Base-by-base conservation (phyloP, 169 alveolate genomes). In the Eimeria maxima region DNA sequence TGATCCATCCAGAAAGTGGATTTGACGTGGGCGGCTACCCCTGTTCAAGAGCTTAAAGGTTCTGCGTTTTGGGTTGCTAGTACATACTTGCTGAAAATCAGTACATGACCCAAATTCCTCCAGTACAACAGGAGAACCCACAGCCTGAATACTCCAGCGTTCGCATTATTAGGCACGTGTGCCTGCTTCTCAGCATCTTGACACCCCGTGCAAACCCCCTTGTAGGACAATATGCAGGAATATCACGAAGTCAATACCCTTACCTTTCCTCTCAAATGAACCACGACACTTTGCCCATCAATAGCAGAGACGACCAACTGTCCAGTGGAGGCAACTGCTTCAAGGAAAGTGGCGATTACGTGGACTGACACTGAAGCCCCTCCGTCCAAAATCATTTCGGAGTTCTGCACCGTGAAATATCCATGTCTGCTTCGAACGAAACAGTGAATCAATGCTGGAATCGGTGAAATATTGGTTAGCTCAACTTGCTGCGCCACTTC, bases 391-490 rank as follows among this genome's bases (percentile, higher is more conserved):
- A 96, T 97, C 67, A 99, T 98, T 57, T 97, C 98, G 84, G 98
- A 98, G 42, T 98, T 97, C 80, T 97, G 96, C 16, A 98, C 98
- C 83, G 97, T 98, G 97, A 99, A 99, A 69, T 98, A 97, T 33
- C 98, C 97, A 53, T 97, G 98, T 60, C 97, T 98, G 74, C 98
- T 98, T 95, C 98, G 98, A 96, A 99, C 97, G 92, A 98, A 97
- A 67, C 99, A 99, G 22, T 98, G 97, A 89, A 98, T 98, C 42
- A 97, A 98, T 8, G 99, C 99, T 44, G 98, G 99, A 67, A 99
- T 99, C 55, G 98, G 98, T 45, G 99, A 98, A 44, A 96, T 97
- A 97, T 99, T 99, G 53, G 98, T 98, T 65, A 99, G 97, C 60
- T 96, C 97, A 42, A 98, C 97, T 44, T 97, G 95, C 96, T 97